Evolutionary conservation across 495 filamentous ascomycete species (phyloP).

Genomic region (Penicillium daleae): DNA sequence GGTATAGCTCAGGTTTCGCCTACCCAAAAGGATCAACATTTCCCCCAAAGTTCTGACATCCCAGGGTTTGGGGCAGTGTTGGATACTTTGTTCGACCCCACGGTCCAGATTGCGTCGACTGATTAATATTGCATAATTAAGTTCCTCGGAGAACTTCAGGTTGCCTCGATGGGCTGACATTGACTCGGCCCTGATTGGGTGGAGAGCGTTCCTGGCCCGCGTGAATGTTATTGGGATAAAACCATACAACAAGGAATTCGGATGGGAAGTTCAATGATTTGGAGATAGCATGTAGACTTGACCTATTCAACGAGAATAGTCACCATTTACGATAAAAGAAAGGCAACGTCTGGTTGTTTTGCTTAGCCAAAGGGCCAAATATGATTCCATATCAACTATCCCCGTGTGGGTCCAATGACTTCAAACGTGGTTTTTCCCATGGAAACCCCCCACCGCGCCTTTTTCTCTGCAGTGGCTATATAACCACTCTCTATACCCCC

Average conservation of each 20-base stretch:
- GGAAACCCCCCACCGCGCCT: background rate
- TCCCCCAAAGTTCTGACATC: background rate
- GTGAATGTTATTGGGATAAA: background rate
- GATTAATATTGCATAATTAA: background rate
- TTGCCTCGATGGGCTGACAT: conserved; percentile 2
- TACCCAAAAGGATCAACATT: background rate
- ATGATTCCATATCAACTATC: conserved; percentile 8
- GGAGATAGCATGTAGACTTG: background rate
- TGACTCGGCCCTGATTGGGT: conserved; percentile 12
- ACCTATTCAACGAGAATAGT: background rate
- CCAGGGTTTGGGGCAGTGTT: background rate
- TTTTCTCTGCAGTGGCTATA: conserved; percentile 6
- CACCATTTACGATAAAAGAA: background rate
- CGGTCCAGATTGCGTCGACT: conserved; percentile 7
- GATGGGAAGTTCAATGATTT: background rate
- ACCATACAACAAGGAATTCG: background rate
- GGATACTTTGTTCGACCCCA: background rate
- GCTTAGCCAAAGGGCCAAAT: background rate
- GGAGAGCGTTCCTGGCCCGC: background rate
- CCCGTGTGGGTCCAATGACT: conserved; percentile 17
- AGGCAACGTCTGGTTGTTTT: background rate
- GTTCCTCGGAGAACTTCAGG: background rate
- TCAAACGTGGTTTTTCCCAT: conserved; percentile 12
- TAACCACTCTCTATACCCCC: background rate
- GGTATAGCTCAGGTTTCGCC: conserved; percentile 4